Conservation (phyloP, 2,329 filamentous ascomycete genomes). For the Seiridium cupressi region DNA sequence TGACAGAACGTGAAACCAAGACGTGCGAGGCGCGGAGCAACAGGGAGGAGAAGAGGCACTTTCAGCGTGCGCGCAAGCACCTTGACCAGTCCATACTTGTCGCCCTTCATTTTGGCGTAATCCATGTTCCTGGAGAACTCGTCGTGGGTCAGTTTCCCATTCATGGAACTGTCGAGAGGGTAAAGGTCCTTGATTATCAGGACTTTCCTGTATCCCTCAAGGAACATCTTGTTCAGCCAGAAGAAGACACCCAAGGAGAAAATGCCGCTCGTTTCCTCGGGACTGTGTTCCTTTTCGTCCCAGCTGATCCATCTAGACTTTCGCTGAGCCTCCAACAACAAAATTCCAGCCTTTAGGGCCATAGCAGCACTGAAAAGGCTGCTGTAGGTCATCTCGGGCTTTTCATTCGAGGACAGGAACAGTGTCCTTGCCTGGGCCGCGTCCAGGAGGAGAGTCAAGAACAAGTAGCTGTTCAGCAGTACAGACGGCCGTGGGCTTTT, state of each 20-base stretch:
- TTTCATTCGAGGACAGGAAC: constrained; percentile 29
- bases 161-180: constrained; percentile 21
- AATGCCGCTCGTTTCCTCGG: constrained; percentile 29
- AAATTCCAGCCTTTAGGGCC: constrained; percentile 32
- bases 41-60: constrained; percentile 19
- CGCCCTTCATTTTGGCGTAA: constrained; percentile 8
- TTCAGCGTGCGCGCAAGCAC: constrained; percentile 15
- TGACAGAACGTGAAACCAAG: constrained; percentile 40
- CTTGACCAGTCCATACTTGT: constrained; percentile 2
- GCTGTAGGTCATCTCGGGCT: constrained; percentile 18
- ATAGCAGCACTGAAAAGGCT: constrained; percentile 33
- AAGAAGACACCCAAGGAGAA: constrained; percentile 27
- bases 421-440: constrained; percentile 38
- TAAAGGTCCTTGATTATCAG: constrained; percentile 29
- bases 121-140: constrained; percentile 15
- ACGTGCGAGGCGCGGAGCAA: constrained; percentile 28
- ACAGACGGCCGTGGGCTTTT: constrained; percentile 36
- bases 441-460: constrained; percentile 43
- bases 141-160: constrained; percentile 13
- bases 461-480: constrained; percentile 38
- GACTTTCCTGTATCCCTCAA: constrained; percentile 28
- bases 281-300: constrained; percentile 36
- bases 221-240: constrained; percentile 30
- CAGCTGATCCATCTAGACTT: constrained; percentile 38
- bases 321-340: constrained; percentile 34